Conservation (phyloP, 2,329 filamentous ascomycete genomes). For the Epichloe sibirici region DNA sequence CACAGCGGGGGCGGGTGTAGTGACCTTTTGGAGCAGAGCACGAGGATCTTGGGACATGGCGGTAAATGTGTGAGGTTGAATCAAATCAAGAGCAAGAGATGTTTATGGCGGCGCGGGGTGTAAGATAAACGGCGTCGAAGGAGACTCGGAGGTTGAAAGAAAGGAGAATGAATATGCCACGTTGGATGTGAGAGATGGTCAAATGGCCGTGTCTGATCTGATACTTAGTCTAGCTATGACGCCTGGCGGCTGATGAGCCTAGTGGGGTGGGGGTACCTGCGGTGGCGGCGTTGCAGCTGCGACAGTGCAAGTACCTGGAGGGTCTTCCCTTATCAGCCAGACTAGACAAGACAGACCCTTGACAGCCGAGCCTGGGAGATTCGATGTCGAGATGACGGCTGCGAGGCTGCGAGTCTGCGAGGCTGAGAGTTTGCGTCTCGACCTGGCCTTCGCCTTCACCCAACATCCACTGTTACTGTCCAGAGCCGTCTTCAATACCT, state of each 20-base stretch:
- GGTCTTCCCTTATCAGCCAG: too few species aligned
- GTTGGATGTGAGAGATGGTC: neutral
- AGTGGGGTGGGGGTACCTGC: neutral
- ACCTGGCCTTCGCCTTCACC: too few species aligned
- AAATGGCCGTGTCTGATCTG: neutral
- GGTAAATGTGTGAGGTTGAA: slow-evolving; percentile 2
- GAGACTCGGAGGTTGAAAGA: neutral
- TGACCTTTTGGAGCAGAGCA: slow-evolving; percentile 65
- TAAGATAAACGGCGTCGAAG: neutral
- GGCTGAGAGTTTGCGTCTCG: too few species aligned
- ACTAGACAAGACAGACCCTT: neutral
- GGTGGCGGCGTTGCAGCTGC: too few species aligned
- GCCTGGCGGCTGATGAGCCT: neutral
- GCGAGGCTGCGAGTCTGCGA: too few species aligned
- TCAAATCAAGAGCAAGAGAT: slow-evolving; percentile 1
- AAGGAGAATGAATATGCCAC: neutral
- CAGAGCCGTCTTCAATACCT: too few species aligned
- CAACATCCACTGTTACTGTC: too few species aligned
- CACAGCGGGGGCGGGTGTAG: slow-evolving; percentile 7
- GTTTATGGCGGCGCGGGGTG: neutral
- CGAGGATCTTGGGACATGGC: slow-evolving; percentile 66
- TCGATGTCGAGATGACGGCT: too few species aligned
- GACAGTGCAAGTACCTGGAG: too few species aligned
- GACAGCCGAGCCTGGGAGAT: neutral
- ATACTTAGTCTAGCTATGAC: neutral